phyloP scores from a whole-genome alignment of 495 filamentous ascomycete species.

The Aspergillus incahuasiensis region DNA sequence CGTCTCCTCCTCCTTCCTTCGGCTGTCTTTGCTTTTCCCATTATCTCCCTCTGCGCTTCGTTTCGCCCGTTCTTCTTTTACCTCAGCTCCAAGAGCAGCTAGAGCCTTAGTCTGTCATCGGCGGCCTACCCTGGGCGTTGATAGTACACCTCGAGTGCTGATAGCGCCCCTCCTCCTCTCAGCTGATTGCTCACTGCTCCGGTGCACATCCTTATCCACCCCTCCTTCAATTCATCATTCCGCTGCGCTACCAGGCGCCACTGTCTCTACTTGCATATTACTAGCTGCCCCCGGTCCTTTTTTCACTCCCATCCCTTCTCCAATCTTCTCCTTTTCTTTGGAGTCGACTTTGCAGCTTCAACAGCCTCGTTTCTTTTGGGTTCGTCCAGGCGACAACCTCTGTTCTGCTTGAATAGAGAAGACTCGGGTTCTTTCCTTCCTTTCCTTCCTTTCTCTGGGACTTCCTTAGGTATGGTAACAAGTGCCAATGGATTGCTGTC shows the following conservation, averaged over 20 bases:
- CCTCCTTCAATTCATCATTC: constrained; percentile 12
- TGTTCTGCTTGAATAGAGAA: constrained; percentile 6
- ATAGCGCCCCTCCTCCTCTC: constrained; percentile 20
- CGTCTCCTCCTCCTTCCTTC: not conserved
- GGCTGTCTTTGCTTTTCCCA: not conserved
- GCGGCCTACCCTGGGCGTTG: constrained; percentile 13
- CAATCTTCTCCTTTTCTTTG: constrained; percentile 13
- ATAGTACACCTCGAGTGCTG: not conserved
- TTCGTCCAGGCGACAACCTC: constrained; percentile 33
- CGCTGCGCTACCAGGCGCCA: constrained; percentile 16
- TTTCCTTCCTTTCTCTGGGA: not conserved
- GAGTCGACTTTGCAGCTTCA: constrained; percentile 13
- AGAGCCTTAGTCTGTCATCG: constrained; percentile 14
- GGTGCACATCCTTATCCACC: constrained; percentile 27
- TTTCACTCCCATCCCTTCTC: constrained; percentile 16
- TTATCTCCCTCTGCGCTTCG: not conserved
- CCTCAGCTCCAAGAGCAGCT: constrained; percentile 11
- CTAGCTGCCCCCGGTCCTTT: constrained; percentile 19
- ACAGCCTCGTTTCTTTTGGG: constrained; percentile 14
- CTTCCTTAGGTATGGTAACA: constrained; percentile 8
- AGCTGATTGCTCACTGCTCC: constrained; percentile 36
- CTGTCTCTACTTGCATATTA: constrained; percentile 24
- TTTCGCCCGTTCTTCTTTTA: constrained; percentile 9
- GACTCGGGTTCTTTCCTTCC: not conserved
- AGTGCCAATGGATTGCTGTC: constrained; percentile 12